Percentiles rank a stretch among this genome's conserved stretches.
Evolutionary conservation across 2,329 filamentous ascomycete species (phyloP).

Genomic region (Aspergillus fischeri): DNA sequence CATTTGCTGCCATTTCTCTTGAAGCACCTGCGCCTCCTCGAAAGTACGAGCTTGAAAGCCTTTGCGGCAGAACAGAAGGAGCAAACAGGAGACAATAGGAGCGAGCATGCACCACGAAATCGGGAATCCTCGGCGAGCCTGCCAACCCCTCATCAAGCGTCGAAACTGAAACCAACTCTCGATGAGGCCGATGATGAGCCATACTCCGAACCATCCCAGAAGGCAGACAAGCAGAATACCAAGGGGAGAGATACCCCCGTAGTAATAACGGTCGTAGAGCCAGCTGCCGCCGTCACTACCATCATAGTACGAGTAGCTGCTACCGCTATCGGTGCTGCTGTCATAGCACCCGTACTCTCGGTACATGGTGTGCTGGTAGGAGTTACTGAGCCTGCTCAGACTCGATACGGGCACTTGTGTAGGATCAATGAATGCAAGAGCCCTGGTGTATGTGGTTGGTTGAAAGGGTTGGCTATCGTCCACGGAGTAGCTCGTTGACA

Average conservation of each 20-base stretch:
- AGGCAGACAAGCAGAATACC: slow-evolving; percentile 22
- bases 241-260: slow-evolving; percentile 20
- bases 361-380: slow-evolving; percentile 13
- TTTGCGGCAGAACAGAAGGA: slow-evolving; percentile 22
- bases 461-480: slow-evolving; percentile 21
- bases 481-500: slow-evolving; percentile 18
- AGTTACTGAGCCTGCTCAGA: slow-evolving; percentile 18
- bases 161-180: slow-evolving; percentile 30
- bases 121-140: slow-evolving; percentile 29
- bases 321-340: background rate
- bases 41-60: slow-evolving; percentile 26
- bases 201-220: slow-evolving; percentile 25
- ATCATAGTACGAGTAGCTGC: slow-evolving; percentile 4
- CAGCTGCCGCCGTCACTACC: slow-evolving; percentile 13
- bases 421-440: slow-evolving; percentile 24
- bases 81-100: slow-evolving; percentile 18
- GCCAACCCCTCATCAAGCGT: slow-evolving; percentile 32
- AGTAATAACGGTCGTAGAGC: slow-evolving; percentile 20
- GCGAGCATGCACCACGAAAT: slow-evolving; percentile 25
- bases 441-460: slow-evolving; percentile 22
- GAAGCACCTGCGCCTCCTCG: slow-evolving; percentile 22
- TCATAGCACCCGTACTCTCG: slow-evolving; percentile 12
- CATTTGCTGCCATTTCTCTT: slow-evolving; percentile 24
- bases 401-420: slow-evolving; percentile 23
- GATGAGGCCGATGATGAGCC: slow-evolving; percentile 25